A percentile compares a stretch with the other conserved stretches of the same genome.
Conservation (phyloP, 768 basidiomycete species). For the Lactifluus volemus region DNA sequence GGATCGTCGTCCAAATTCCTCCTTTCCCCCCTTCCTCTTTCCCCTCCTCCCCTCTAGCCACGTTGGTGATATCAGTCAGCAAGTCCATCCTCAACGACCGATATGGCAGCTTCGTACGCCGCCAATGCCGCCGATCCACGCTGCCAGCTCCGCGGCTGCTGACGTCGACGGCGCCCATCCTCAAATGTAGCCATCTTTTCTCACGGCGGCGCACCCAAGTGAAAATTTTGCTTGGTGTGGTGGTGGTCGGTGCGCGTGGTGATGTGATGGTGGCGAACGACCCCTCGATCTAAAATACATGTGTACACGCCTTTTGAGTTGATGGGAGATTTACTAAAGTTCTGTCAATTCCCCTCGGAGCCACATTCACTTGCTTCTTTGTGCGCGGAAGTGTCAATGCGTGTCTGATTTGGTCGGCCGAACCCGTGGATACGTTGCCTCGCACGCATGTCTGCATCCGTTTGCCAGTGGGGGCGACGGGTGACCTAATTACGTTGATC, state of each 20-base stretch:
- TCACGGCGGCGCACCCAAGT: slow-evolving; percentile 3
- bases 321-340: background rate
- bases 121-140: slow-evolving; percentile 11
- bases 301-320: background rate
- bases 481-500: background rate
- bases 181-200: background rate
- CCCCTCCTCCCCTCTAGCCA: slow-evolving; percentile 3
- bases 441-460: background rate
- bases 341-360: background rate
- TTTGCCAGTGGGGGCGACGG: background rate
- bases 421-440: background rate
- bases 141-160: slow-evolving; percentile 10
- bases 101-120: background rate
- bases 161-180: background rate
- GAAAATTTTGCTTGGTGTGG: background rate
- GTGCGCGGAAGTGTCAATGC: background rate
- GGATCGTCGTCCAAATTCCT: slow-evolving; percentile 8
- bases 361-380: background rate
- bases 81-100: background rate
- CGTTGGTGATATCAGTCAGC: background rate
- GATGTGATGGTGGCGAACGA: slow-evolving; percentile 2
- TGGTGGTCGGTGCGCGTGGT: background rate
- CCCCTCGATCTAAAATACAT: slow-evolving; percentile 3
- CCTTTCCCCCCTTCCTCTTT: background rate
- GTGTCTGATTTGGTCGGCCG: background rate